Conservation (phyloP, 352 stramenopile species). For the Globisporangium alternatum region DNA sequence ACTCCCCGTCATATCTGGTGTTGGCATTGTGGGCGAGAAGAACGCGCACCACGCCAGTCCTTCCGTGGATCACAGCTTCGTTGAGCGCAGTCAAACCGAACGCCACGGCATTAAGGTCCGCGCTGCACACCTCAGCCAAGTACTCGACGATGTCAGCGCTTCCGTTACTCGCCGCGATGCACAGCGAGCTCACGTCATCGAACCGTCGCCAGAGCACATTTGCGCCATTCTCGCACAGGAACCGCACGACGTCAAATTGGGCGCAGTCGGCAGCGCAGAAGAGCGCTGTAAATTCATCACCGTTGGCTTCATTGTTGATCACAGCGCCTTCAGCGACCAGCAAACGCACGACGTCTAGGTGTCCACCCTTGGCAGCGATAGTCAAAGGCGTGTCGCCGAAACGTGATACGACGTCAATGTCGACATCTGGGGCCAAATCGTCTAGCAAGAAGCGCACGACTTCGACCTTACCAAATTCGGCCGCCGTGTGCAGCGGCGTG, state of each 20-base stretch:
- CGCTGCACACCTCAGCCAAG: background rate
- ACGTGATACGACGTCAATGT: background rate
- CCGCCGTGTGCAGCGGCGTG: slow-evolving; percentile 3
- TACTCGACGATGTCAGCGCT: background rate
- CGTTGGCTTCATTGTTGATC: background rate
- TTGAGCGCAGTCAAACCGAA: background rate
- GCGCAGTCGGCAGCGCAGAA: background rate
- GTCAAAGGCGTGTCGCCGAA: background rate
- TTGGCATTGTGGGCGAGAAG: background rate
- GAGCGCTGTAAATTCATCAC: background rate
- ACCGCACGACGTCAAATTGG: background rate
- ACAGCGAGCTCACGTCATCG: background rate
- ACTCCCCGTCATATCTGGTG: background rate
- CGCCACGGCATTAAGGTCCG: background rate
- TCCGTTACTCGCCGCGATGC: background rate
- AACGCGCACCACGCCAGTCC: background rate
- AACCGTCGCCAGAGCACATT: background rate
- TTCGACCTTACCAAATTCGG: background rate
- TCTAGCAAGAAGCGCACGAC: slow-evolving; percentile 3
- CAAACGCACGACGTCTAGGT: background rate
- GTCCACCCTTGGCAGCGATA: background rate
- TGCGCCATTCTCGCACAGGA: background rate
- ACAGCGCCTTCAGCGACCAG: background rate
- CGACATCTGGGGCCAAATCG: background rate
- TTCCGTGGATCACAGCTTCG: background rate